Base-by-base conservation (phyloP, 768 basidiomycete genomes). In the Dendrothele bispora region DNA sequence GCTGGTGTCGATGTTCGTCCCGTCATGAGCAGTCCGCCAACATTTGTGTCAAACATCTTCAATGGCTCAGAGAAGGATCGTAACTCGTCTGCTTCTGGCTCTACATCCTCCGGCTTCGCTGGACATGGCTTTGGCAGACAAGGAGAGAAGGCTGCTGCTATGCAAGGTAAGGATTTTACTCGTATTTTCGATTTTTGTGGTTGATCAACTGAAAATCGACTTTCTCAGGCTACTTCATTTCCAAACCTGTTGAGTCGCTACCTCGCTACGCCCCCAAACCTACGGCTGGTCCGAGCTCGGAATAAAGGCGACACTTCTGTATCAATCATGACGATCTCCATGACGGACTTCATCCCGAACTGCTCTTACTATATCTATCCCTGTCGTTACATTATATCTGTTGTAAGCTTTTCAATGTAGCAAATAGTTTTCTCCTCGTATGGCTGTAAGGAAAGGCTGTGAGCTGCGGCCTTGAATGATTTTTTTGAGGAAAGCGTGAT, bases 91-190 rank as follows among this genome's bases (percentile, higher is more conserved):
- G 43, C 28, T 7, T 50, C 46, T 8, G 40, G 26, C 10, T 52
- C 37, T 39, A 22, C 35, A 20, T 40, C 48, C 26, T 49, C 46
- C 28, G 43, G 68, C 48, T 74, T 71, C 60, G 63, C 66, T 45
- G 80, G 82, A 4, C 77, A 80, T 61, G 91, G 91, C 1, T 94
- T 93, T 56, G 91, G 91, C 15, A 74, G 80, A 42, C 88, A 90
- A 60, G 90, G 79, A 18, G 87, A 91, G 73, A 91, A 86, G 68
- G 75, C 75, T 32, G 89, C 89, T 4, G 84, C 75, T 3, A 69
- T 86, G 41, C 79, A 76, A 58, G 88, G 89, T 65, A 62, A 51
- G 64, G n/a, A n/a, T n/a, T 62, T 55, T 30, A 52, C 11, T 51
- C 55, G 17, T 60, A 61, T 43, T 49, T 39, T 20, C 28, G 58